A percentile compares a stretch with the other conserved stretches of the same genome.
Evolutionary conservation across 331 rosid genomes (phyloP).

Genomic region (Malus hybrid): DNA sequence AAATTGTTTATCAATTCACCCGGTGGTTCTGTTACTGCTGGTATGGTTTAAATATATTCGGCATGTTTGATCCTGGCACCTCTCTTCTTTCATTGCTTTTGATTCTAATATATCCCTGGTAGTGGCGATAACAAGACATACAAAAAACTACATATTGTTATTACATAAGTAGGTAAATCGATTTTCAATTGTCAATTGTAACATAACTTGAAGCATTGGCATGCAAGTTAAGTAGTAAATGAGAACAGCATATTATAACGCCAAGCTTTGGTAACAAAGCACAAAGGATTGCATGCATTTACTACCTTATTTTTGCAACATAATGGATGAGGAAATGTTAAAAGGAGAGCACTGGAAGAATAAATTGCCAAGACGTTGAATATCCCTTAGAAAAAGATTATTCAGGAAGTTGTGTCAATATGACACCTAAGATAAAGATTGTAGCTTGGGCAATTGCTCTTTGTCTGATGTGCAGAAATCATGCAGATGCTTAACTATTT

Average conservation of each 20-base stretch:
- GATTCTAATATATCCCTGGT: neutral
- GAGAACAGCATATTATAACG: neutral
- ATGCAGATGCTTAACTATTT: neutral
- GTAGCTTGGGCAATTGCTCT: neutral
- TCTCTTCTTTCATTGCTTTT: neutral
- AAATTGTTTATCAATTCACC: conserved; percentile 88
- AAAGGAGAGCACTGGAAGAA: neutral
- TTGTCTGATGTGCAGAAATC: neutral
- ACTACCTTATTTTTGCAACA: neutral
- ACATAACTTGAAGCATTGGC: neutral
- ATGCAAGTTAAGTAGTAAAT: neutral
- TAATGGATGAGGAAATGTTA: neutral
- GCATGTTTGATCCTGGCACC: neutral
- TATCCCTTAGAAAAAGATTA: neutral
- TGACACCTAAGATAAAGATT: neutral
- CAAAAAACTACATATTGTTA: neutral
- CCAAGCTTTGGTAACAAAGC: neutral
- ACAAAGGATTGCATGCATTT: neutral
- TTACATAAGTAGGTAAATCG: neutral
- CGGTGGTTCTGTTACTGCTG: conserved; percentile 95
- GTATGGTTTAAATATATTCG: conserved; percentile 30
- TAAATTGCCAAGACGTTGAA: neutral
- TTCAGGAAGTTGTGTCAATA: neutral
- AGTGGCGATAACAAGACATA: neutral
- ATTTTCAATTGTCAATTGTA: neutral